Evolutionary conservation across 2,329 filamentous ascomycete genomes (phyloP).

Genomic region (Trichoderma sp.): DNA sequence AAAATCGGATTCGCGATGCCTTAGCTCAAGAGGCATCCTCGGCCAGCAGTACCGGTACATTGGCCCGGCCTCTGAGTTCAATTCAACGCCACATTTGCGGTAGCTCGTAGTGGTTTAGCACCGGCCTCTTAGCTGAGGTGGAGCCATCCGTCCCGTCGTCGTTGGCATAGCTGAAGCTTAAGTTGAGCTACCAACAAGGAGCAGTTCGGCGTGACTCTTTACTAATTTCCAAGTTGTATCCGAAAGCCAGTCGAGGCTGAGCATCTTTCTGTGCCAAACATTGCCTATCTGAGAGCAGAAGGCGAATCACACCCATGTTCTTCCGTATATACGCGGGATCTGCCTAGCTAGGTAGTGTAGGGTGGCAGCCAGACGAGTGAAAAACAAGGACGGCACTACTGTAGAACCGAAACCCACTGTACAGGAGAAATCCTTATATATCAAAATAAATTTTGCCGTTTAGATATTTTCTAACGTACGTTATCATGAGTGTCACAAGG

Average conservation of each 20-base stretch:
- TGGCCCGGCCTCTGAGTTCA: not conserved
- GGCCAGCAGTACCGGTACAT: conserved; percentile 3
- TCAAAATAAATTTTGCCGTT: not conserved
- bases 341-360: not conserved
- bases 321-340: not conserved
- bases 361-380: not conserved
- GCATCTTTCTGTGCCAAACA: not conserved
- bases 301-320: not conserved
- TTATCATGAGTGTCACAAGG: not conserved
- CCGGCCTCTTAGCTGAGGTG: conserved; percentile 12
- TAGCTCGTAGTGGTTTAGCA: not conserved
- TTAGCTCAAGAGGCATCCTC: not conserved
- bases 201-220: conserved; percentile 6
- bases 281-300: not conserved
- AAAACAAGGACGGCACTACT: not conserved
- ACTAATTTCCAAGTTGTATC: not conserved
- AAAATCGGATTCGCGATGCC: not conserved
- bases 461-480: not conserved
- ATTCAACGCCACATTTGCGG: not conserved
- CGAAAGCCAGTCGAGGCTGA: not conserved
- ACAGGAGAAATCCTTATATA: not conserved
- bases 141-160: conserved; percentile 13
- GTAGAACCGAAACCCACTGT: not conserved
- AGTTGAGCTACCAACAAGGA: not conserved
- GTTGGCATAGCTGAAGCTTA: conserved; percentile 21